A percentile compares a stretch with the other conserved stretches of the same genome.
phyloP scores from a whole-genome alignment of 805 yeast genomes.

The Dipodascopsis tothii region DNA sequence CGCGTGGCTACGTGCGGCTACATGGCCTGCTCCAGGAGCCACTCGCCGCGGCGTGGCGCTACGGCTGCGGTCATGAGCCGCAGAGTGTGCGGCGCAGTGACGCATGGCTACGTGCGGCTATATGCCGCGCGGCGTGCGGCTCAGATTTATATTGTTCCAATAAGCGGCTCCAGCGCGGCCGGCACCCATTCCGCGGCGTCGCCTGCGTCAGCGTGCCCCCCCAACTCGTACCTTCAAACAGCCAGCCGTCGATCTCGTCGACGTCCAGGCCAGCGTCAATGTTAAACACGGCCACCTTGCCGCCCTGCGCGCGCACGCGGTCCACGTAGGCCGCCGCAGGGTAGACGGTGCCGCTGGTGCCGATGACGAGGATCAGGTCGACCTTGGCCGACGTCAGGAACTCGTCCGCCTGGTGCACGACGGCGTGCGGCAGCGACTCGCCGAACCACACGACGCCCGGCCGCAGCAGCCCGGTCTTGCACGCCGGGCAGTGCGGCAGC shows the following conservation, averaged over 20 bases:
- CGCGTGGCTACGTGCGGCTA: too few relatives aligned
- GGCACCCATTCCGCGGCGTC: slow-evolving; percentile 73
- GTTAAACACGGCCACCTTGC: slow-evolving; percentile 77
- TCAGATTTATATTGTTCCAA: too few relatives aligned
- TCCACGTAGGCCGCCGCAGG: slow-evolving; percentile 92
- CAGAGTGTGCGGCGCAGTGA: too few relatives aligned
- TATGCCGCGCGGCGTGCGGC: too few relatives aligned
- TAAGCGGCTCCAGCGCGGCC: slow-evolving; percentile 47
- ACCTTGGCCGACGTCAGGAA: slow-evolving; percentile 52
- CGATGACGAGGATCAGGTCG: slow-evolving; percentile 73
- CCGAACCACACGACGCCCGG: slow-evolving; percentile 97
- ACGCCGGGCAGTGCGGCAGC: slow-evolving; percentile 71
- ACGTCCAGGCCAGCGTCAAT: slow-evolving; percentile 38
- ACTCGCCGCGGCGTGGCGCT: too few relatives aligned
- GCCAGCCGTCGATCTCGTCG: slow-evolving; percentile 46
- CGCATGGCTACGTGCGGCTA: too few relatives aligned
- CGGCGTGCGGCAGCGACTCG: slow-evolving; percentile 65
- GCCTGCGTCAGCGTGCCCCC: slow-evolving; percentile 35
- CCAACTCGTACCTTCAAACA: slow-evolving; percentile 37
- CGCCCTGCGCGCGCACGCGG: slow-evolving; percentile 62
- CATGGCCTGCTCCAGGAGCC: too few relatives aligned
- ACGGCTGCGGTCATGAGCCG: too few relatives aligned
- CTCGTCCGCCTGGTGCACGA: slow-evolving; percentile 61
- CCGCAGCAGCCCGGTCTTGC: slow-evolving; percentile 58
- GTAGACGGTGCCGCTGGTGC: slow-evolving; percentile 80